Evolutionary conservation across 106 monocot species (phyloP).

Genomic region (Dendrobium nobile): DNA sequence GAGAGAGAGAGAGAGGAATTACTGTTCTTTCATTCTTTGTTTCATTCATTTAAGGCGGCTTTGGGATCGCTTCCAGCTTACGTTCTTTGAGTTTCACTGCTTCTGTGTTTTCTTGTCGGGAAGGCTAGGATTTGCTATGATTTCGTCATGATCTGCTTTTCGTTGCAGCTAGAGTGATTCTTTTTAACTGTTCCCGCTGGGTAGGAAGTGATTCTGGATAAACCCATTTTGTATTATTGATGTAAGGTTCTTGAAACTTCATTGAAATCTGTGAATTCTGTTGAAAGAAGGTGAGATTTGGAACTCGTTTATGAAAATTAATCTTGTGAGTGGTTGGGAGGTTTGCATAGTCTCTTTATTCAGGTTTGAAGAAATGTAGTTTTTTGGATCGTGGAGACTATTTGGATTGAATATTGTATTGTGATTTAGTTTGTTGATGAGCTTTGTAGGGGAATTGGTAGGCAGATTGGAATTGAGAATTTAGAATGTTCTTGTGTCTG

Average conservation of each 20-base stretch:
- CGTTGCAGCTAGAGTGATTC: not conserved
- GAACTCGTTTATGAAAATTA: not conserved
- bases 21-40: not conserved
- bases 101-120: not conserved
- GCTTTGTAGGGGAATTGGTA: not conserved
- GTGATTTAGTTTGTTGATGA: not conserved
- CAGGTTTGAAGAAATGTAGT: not conserved
- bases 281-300: not conserved
- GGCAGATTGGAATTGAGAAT: not conserved
- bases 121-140: slow-evolving; percentile 4
- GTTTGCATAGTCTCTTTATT: not conserved
- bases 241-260: too few species aligned
- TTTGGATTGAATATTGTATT: not conserved
- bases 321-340: not conserved
- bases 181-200: not conserved
- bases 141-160: slow-evolving; percentile 10
- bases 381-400: not conserved
- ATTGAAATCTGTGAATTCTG: not conserved
- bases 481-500: not conserved
- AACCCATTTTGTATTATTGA: too few species aligned
- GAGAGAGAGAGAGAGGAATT: not conserved
- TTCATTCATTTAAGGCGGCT: not conserved
- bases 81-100: not conserved
- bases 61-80: not conserved
- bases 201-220: too few species aligned